Conservation (phyloP, 1,284 basidiomycete species). For the Trichosporon asahii region DNA sequence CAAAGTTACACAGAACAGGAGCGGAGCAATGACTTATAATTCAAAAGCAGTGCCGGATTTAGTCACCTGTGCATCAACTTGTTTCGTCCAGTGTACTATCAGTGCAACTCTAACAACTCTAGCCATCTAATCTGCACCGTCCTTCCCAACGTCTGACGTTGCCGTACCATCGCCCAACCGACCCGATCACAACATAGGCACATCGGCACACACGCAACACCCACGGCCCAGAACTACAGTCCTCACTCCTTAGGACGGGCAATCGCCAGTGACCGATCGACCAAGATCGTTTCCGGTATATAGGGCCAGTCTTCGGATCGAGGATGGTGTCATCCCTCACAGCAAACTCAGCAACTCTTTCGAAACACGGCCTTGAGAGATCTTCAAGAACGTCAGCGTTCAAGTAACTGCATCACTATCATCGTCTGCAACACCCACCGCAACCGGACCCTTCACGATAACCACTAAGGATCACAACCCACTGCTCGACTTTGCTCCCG, state of each 20-base stretch:
- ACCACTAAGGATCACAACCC: background rate
- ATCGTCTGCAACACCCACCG: background rate
- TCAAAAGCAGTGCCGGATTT: constrained; percentile 4
- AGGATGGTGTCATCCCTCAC: background rate
- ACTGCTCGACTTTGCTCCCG: background rate
- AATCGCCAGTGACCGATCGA: background rate
- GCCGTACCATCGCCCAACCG: background rate
- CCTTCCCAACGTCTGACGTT: background rate
- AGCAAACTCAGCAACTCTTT: background rate
- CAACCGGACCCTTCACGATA: background rate
- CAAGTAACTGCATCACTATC: background rate
- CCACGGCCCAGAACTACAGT: background rate
- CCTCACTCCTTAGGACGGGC: background rate
- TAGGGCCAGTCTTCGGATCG: background rate
- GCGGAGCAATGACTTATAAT: background rate
- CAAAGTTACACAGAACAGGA: background rate
- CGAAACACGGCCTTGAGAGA: background rate
- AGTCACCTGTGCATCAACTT: constrained; percentile 2
- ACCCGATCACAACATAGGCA: background rate
- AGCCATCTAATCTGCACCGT: constrained; percentile 9
- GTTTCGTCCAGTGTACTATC: constrained; percentile 3
- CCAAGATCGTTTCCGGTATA: background rate
- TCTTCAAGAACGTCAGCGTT: background rate
- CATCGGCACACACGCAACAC: background rate
- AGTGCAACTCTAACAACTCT: background rate